Evolutionary conservation across 108 stramenopile species (phyloP), one percentile per base, ranked within the genome.

Genomic region (Pelagomonas calceolata): DNA sequence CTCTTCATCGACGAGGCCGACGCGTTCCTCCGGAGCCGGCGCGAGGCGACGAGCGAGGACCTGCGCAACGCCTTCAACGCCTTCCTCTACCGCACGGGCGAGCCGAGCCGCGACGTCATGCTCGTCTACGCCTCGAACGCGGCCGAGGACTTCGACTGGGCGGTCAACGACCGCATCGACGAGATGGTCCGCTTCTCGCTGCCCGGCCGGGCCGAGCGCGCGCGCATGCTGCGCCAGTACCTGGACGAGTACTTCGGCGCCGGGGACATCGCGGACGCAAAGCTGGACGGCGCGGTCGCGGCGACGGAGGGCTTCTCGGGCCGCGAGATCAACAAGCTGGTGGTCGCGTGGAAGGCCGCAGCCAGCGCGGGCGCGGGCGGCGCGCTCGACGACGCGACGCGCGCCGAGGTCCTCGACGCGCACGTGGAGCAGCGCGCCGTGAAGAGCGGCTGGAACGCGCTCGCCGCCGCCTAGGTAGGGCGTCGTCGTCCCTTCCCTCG

Each of bases 1-100:
- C 73, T 99, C 36, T 99, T 99, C 80, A 93, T 99, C 34, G 98
- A 99, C 80, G 98, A 99, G 79, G 98, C 98, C 0, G 98, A 99
- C 84, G 96, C 97, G 30, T 99, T 99, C 75, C 82, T 99, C 67
- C 88, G 93, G 73, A 89, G 84, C 65, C 88, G 98, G 21, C 89
- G 90, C 0, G 82, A 86, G 39, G 77, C 74, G 36, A 98, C 98
- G 70, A 92, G 90, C 29, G 97, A 99, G 78, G 95, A 97, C 84
- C 91, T 95, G 70, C 86, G 96, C 30, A 98, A 99, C 81, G 95
- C 98, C 30, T 83, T 99, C 71, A 99, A 98, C 73, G 98, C 96
- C 51, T 94, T 99, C 79, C 83, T 99, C 73, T 98, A 92, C 79
- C 91, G 96, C 63, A 86, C 85, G 30, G 85, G 85, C 18, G 82